Evolutionary conservation across 2,329 filamentous ascomycete species (phyloP).

Genomic region (Endoconidiophora laricicola): DNA sequence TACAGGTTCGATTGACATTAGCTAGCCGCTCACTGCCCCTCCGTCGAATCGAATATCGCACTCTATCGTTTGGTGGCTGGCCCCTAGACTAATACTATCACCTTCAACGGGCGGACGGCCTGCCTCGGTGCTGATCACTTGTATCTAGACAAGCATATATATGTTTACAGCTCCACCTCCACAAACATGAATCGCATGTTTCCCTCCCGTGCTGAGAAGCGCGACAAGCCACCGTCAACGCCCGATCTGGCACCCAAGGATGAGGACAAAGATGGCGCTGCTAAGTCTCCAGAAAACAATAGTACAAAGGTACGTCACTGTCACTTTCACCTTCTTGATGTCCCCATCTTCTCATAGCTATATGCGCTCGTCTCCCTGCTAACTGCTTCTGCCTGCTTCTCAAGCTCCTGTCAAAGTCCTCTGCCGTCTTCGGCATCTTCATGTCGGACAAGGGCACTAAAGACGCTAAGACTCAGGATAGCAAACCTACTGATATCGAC

Average conservation of each 20-base stretch:
- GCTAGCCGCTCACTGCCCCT: no score
- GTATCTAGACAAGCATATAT: no score
- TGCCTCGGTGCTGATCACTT: no score
- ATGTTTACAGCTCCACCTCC: no score
- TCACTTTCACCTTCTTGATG: neutral
- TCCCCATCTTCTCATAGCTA: neutral
- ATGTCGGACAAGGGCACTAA: constrained; percentile 4
- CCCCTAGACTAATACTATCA: no score
- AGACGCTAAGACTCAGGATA: constrained; percentile 5
- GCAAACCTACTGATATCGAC: constrained; percentile 36
- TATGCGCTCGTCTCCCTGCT: neutral
- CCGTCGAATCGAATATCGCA: no score
- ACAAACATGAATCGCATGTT: constrained; percentile 8
- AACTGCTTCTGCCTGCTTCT: neutral
- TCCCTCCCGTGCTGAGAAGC: constrained; percentile 7
- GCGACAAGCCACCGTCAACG: constrained; percentile 1
- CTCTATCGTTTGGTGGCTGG: no score
- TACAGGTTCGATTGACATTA: no score
- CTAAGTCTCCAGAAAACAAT: constrained; percentile 2
- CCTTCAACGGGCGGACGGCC: no score
- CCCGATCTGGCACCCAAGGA: neutral
- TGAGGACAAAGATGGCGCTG: neutral
- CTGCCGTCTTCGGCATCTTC: constrained; percentile 5
- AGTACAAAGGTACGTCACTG: constrained; percentile 4
- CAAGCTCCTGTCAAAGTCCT: constrained; percentile 4